Conservation (phyloP, 164 flowering plant genomes). For the Chimonanthus praecox region DNA sequence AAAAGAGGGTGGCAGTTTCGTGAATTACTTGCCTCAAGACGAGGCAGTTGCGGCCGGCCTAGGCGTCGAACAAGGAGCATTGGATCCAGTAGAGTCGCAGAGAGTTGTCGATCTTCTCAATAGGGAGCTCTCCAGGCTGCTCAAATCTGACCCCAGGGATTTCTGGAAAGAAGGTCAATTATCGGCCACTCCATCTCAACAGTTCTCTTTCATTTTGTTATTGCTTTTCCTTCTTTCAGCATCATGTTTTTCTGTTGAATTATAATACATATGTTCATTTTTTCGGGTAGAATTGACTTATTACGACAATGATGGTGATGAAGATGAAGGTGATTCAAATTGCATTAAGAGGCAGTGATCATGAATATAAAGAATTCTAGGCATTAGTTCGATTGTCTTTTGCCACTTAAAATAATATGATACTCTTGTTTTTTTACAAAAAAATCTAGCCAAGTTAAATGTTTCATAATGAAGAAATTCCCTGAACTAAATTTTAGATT, state of each 20-base stretch:
- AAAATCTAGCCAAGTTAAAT: too few relatives aligned
- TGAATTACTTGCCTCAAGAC: conserved; percentile 84
- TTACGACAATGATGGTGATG: too few relatives aligned
- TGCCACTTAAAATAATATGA: too few relatives aligned
- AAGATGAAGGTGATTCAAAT: too few relatives aligned
- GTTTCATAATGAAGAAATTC: too few relatives aligned
- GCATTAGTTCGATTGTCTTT: too few relatives aligned
- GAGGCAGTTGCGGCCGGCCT: conserved; percentile 93
- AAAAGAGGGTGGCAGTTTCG: conserved; percentile 47
- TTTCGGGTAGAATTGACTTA: background rate
- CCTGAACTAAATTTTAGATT: too few relatives aligned
- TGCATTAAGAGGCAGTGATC: too few relatives aligned
- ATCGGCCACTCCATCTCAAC: background rate
- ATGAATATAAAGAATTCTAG: too few relatives aligned
- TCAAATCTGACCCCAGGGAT: conserved; percentile 58
- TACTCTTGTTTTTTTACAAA: too few relatives aligned
- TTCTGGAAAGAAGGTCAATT: conserved; percentile 85
- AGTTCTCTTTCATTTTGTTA: background rate
- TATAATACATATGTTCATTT: background rate
- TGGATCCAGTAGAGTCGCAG: conserved; percentile 90
- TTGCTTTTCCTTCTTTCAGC: background rate
- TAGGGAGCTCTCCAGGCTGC: conserved; percentile 64
- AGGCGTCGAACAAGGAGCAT: conserved; percentile 80
- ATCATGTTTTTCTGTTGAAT: background rate
- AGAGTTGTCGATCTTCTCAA: conserved; percentile 82